Evolutionary conservation across 768 basidiomycete genomes (phyloP).

Genomic region (Boletus vermiculosoides): DNA sequence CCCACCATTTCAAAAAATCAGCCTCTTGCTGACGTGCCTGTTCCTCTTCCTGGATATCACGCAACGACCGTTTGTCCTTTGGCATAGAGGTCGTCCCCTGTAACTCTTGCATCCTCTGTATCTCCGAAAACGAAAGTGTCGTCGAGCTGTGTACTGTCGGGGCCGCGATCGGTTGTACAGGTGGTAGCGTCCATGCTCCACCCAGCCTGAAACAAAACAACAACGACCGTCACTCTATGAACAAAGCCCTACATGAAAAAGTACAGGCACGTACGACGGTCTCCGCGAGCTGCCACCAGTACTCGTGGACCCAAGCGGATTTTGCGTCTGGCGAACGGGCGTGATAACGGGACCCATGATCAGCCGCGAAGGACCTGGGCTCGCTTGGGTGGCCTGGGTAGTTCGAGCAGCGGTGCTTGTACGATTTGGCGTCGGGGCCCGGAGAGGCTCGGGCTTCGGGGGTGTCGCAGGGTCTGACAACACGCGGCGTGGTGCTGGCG

Average conservation of each 20-base stretch:
- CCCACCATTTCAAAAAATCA: constrained; percentile 90
- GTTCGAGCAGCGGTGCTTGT: constrained; percentile 10
- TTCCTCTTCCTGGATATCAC: constrained; percentile 88
- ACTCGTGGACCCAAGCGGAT: constrained; percentile 26
- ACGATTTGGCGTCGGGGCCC: neutral
- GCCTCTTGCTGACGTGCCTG: constrained; percentile 60
- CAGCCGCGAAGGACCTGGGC: constrained; percentile 29
- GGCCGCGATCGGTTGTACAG: constrained; percentile 47
- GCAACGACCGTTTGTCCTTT: constrained; percentile 62
- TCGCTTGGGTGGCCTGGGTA: constrained; percentile 24
- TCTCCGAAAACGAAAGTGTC: constrained; percentile 71
- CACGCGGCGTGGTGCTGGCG: constrained; percentile 9
- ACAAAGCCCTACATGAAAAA: neutral
- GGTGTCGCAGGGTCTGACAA: constrained; percentile 10
- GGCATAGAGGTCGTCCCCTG: constrained; percentile 38
- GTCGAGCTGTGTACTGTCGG: constrained; percentile 24
- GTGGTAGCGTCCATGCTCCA: constrained; percentile 63
- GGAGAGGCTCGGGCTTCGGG: neutral
- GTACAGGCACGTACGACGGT: constrained; percentile 44
- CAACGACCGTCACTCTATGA: neutral
- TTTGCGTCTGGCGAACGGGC: constrained; percentile 49
- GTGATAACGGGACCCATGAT: constrained; percentile 62
- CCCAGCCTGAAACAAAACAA: constrained; percentile 19
- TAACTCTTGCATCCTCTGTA: constrained; percentile 74
- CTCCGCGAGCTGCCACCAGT: constrained; percentile 34